phyloP scores from a whole-genome alignment of 768 basidiomycete species.

The Naganishia vaughanmartiniae region DNA sequence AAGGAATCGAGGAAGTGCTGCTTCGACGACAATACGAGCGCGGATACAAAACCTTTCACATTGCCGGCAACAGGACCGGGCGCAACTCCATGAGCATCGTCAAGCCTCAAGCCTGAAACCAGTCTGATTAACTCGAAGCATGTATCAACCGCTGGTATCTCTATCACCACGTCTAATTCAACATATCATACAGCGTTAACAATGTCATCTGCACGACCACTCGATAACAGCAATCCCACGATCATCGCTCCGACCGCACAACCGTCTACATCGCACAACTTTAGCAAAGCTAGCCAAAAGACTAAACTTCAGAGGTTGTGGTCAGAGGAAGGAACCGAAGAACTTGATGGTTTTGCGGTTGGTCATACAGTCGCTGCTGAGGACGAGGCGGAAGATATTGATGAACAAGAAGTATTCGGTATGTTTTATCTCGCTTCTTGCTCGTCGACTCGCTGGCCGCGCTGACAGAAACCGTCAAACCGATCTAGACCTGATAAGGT shows the following conservation, averaged over 20 bases:
- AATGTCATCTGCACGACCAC: conserved; percentile 38
- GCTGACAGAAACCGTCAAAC: conserved; percentile 11
- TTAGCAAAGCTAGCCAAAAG: conserved; percentile 51
- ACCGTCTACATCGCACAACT: conserved; percentile 35
- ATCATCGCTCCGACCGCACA: conserved; percentile 59
- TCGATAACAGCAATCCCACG: conserved; percentile 82
- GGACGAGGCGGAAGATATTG: conserved; percentile 58
- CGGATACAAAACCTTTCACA: not conserved
- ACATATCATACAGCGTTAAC: not conserved
- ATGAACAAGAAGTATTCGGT: conserved; percentile 93
- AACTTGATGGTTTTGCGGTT: conserved; percentile 55
- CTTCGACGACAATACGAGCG: too few relatives aligned
- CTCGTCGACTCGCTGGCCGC: not conserved
- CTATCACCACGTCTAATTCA: too few relatives aligned
- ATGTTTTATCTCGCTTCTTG: conserved; percentile 29
- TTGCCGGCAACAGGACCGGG: not conserved
- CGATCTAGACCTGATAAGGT: conserved; percentile 75
- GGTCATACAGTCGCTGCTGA: conserved; percentile 38
- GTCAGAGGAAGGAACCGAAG: conserved; percentile 47
- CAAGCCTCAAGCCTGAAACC: too few relatives aligned
- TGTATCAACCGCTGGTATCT: too few relatives aligned
- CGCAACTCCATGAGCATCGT: too few relatives aligned
- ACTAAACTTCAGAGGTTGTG: conserved; percentile 32
- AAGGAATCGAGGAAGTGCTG: not conserved
- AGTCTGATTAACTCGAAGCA: too few relatives aligned